Evolutionary conservation across 768 basidiomycete species (phyloP).

Genomic region (Tubosaeta sp.): DNA sequence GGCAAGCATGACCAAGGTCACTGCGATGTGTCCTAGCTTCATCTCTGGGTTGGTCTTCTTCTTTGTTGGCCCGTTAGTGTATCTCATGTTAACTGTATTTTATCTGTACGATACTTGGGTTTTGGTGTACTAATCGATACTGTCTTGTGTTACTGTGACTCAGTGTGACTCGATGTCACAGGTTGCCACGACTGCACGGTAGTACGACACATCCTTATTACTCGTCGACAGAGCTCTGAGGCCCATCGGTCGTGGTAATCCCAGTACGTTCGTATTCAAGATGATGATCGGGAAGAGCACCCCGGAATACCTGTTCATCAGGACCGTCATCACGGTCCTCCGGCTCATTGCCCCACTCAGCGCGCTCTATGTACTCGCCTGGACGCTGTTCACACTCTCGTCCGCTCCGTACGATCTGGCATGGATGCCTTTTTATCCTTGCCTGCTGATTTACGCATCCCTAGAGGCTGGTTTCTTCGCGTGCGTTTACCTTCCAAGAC

Average conservation of each 20-base stretch:
- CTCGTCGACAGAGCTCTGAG: too few species aligned
- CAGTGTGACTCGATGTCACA: too few species aligned
- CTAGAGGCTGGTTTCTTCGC: constrained; percentile 48
- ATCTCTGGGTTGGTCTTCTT: too few species aligned
- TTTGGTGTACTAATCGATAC: too few species aligned
- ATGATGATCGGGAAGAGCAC: constrained; percentile 45
- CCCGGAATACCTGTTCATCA: constrained; percentile 54
- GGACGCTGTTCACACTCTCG: constrained; percentile 12
- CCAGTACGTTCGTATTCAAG: background rate
- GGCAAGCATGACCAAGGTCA: background rate
- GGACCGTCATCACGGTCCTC: constrained; percentile 39
- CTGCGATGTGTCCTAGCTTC: background rate
- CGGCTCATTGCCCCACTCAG: constrained; percentile 50
- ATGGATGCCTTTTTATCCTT: constrained; percentile 5
- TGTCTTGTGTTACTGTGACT: too few species aligned
- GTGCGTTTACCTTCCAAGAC: constrained; percentile 46
- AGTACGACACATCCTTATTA: too few species aligned
- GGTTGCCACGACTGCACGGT: too few species aligned
- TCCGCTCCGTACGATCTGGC: background rate
- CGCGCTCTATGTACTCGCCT: constrained; percentile 34
- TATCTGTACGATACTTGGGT: too few species aligned
- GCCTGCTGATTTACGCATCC: constrained; percentile 31
- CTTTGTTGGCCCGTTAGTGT: too few species aligned
- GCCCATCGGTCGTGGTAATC: too few species aligned
- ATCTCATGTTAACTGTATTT: too few species aligned